These are phyloP conservation scores for Naganishia albida DNA, from an alignment of 1,284 basidiomycete species.

Conservation along the genomic window DNA sequence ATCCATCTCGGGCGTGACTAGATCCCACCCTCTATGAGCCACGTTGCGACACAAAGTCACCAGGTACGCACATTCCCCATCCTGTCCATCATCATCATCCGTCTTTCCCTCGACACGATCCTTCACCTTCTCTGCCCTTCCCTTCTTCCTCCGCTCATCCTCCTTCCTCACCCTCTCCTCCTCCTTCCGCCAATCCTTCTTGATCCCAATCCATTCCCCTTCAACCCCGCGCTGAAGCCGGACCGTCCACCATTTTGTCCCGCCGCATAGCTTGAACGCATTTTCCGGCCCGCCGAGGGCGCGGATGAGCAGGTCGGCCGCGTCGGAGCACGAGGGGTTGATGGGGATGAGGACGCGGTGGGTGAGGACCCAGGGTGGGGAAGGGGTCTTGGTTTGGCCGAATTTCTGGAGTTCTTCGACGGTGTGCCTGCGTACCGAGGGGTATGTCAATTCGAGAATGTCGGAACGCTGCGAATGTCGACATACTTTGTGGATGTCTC, in stretches of 20 bases:
- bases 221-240: slow-evolving; percentile 75
- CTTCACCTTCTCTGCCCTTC: slow-evolving; percentile 1
- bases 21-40: slow-evolving; percentile 34
- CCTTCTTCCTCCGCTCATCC: slow-evolving; percentile 20
- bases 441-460: slow-evolving; percentile 6
- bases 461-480: not conserved
- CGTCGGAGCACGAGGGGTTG: slow-evolving; percentile 66
- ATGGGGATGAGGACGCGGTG: slow-evolving; percentile 68
- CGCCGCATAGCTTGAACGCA: slow-evolving; percentile 75
- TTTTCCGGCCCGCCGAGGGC: slow-evolving; percentile 81
- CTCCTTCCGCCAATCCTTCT: slow-evolving; percentile 56
- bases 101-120: slow-evolving; percentile 30
- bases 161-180: slow-evolving; percentile 37
- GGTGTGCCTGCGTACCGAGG: slow-evolving; percentile 62
- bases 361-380: slow-evolving; percentile 84
- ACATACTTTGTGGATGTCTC: slow-evolving; percentile 59
- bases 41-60: not conserved
- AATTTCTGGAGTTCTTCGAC: slow-evolving; percentile 84
- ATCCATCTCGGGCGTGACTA: slow-evolving; percentile 69
- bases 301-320: slow-evolving; percentile 72
- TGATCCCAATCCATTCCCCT: slow-evolving; percentile 82
- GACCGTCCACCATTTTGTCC: slow-evolving; percentile 96
- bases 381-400: slow-evolving; percentile 78
- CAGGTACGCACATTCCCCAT: slow-evolving; percentile 40
- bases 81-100: slow-evolving; percentile 19